Evolutionary conservation across 352 stramenopile genomes (phyloP), one percentile per base, ranked within the genome.

Genomic region (Saprolegnia parasitica): DNA sequence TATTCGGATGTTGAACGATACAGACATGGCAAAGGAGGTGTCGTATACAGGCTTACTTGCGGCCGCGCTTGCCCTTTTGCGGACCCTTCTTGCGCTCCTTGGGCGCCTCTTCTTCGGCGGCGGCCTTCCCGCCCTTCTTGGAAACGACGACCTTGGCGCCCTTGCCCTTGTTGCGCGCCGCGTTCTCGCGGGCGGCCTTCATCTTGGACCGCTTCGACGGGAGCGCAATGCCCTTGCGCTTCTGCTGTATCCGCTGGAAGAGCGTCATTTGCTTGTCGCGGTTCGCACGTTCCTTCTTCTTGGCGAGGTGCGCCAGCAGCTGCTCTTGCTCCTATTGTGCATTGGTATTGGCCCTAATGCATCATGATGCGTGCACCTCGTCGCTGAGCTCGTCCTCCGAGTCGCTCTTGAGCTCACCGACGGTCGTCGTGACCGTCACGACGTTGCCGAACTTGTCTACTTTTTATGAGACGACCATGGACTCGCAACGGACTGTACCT

Each of bases 171-270:
- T 72, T 72, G 26, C 65, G 40, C 81, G 84, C 50, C 77, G 80
- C 23, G n/a, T 70, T 70, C 11, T 85, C 73, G 42, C 83, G 82
- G 11, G 83, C 86, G 32, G 89, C 79, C 71, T 93, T 93, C 54
- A 95, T 77, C 74, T 95, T 95, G 42, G 86, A 78, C 23, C 85
- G 83, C 75, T 95, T 95, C 42, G 82, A 83, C 18, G 87, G 87
- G 40, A 95, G 71, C 62, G 87, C 86, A 49, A 92, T 81, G 55
- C 87, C 87, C 64, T 83, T 82, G 45, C 87, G 87, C 73, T 95
- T 86, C 57, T 86, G 81, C 76, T 94, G 86, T 82, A 95, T 92
- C 74, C 86, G 84, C 79, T 95, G 87, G 74, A 95, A 95, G 21
- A 95, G 72, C 52, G 84, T 89, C 49, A 95, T 67, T 35, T 91